Evolutionary conservation across 2,329 filamentous ascomycete genomes (phyloP).

Genomic region (Cercospora sp.): DNA sequence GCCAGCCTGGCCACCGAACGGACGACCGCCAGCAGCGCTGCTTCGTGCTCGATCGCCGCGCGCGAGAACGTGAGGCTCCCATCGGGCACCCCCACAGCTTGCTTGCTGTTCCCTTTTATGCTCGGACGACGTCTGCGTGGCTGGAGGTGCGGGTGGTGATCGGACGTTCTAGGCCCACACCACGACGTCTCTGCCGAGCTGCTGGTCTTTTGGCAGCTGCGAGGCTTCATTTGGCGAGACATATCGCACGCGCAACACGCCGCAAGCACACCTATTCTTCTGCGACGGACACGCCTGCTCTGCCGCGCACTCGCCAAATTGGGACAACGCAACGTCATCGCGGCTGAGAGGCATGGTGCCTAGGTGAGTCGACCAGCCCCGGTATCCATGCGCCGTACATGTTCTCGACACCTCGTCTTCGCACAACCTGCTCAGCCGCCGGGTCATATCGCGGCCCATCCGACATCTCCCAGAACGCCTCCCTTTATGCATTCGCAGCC

Average conservation of each 20-base stretch:
- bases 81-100: background rate
- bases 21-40: background rate
- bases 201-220: background rate
- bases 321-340: background rate
- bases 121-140: background rate
- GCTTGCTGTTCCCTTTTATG: background rate
- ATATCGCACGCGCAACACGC: background rate
- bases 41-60: conserved; percentile 1
- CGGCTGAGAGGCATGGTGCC: conserved; percentile 3
- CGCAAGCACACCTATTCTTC: background rate
- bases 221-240: background rate
- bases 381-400: conserved; percentile 4
- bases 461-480: background rate
- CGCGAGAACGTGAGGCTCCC: background rate
- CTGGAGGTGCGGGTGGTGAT: background rate
- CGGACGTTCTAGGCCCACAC: conserved; percentile 1
- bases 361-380: conserved; percentile 6
- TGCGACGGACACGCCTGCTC: background rate
- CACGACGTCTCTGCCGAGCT: background rate
- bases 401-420: background rate
- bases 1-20: background rate
- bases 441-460: background rate
- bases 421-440: background rate
- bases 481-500: background rate
- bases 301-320: background rate